Base-by-base conservation (phyloP, 805 yeast genomes). In the Ogataea salicorniae region DNA sequence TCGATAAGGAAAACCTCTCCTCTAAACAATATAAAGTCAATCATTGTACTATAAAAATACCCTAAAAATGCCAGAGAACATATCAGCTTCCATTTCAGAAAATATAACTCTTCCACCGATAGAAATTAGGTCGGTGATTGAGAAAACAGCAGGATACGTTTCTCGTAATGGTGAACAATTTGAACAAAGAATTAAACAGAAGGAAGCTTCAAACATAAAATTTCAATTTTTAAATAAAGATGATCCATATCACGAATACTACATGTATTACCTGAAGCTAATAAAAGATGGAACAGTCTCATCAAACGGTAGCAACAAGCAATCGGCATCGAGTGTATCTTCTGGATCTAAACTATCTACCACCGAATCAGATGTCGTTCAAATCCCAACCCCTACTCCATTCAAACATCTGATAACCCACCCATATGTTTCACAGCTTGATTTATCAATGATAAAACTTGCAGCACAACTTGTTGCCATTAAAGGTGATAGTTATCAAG, bases 141-240 rank as follows among this genome's bases (percentile, higher is more conserved):
- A 78, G 43, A 86, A 84, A 58, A 86, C 96, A 0, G 89, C 84
- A 0, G 77, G 71, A 4, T 87, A 84, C 57, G 88, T 90, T 6
- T 55, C 67, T 29, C 72, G 84, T 51, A 85, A 87, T 58, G 96
- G 96, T 0, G 57, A 62, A 1, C 68, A 76, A 1, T 87, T 88
- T 64, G 94, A 83, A 56, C 68, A 69, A 9, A 69, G 84, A 43
- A 74, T 87, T 47, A 66, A 67, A 16, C 66, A 65, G 35, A 69
- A 67, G 35, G 81, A 81, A 52, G 62, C 69, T 15, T 61, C 67
- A 6, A 74, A 74, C 43, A 70, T 72, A 31, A 79, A 81, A 59
- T 87, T 89, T 62, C 68, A 76, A n/a, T 91, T 91, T 58, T 62
- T 90, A 6, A 62, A 71, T 17, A 72, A 71, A 1, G 69, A 66